Conservation (phyloP, 2,329 filamentous ascomycete species). For the Aspergillus tamarii region DNA sequence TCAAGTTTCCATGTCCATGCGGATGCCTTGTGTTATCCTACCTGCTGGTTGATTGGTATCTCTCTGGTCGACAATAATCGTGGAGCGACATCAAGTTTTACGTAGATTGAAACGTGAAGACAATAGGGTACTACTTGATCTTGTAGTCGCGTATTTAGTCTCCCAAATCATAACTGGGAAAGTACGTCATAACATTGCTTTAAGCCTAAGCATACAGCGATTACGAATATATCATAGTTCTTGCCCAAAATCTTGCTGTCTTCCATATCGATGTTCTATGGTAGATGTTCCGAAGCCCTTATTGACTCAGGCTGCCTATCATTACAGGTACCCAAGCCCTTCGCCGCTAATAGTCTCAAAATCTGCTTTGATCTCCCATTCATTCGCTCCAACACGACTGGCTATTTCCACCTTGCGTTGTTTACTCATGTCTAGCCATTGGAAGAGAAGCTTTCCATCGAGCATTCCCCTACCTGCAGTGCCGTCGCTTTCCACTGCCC, state of each 20-base stretch:
- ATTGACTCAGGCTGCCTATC: too few relatives aligned
- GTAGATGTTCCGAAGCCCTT: not conserved
- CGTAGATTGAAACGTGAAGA: not conserved
- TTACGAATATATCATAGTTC: not conserved
- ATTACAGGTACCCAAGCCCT: constrained; percentile 56
- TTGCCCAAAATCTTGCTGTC: not conserved
- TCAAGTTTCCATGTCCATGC: not conserved
- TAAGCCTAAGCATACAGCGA: not conserved
- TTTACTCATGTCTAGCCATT: constrained; percentile 76
- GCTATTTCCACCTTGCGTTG: constrained; percentile 73
- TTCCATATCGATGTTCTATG: not conserved
- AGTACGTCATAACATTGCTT: too few relatives aligned
- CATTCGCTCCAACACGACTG: constrained; percentile 69
- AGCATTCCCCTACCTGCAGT: constrained; percentile 66
- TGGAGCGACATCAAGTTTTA: not conserved
- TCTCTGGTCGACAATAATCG: not conserved
- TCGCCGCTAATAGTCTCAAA: constrained; percentile 67
- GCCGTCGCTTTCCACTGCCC: constrained; percentile 58
- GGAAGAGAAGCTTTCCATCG: constrained; percentile 73
- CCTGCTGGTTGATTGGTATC: not conserved
- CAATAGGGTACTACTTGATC: not conserved
- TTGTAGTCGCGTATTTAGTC: not conserved
- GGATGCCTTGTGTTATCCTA: not conserved
- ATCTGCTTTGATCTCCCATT: constrained; percentile 71
- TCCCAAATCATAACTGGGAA: not conserved